Percentiles rank a stretch among this genome's conserved stretches.
Conservation (phyloP, 495 filamentous ascomycete species). For the Friedmanniomyces simplex region DNA sequence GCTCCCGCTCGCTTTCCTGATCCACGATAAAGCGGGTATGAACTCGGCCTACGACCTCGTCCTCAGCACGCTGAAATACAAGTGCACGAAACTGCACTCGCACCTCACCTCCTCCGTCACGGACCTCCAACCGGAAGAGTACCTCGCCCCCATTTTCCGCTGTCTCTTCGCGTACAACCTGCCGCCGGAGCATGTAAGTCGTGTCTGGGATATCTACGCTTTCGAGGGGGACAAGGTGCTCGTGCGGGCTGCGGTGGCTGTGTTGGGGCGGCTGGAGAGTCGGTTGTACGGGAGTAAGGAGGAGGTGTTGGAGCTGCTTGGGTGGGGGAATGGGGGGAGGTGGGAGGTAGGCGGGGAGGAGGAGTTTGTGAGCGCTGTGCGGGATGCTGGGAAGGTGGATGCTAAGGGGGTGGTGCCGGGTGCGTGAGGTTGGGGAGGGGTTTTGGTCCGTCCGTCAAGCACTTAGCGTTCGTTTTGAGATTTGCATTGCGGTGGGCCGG, state of each 20-base stretch:
- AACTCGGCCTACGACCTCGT: constrained; percentile 61
- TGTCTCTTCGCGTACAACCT: constrained; percentile 48
- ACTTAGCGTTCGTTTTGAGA: too few relatives aligned
- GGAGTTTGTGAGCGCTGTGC: constrained; percentile 57
- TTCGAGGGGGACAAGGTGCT: constrained; percentile 84
- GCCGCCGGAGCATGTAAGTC: constrained; percentile 60
- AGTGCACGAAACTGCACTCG: constrained; percentile 56
- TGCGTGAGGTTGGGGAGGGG: too few relatives aligned
- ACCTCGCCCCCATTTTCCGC: constrained; percentile 50
- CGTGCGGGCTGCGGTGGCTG: constrained; percentile 65
- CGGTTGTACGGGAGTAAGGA: constrained; percentile 48
- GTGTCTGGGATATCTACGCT: constrained; percentile 89
- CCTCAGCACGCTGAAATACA: constrained; percentile 58
- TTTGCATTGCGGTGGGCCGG: too few relatives aligned
- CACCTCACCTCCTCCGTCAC: constrained; percentile 47
- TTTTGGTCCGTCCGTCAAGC: too few relatives aligned
- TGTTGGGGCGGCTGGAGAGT: constrained; percentile 52
- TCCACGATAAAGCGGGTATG: constrained; percentile 62
- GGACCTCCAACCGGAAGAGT: constrained; percentile 38
- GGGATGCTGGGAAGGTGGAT: constrained; percentile 55
- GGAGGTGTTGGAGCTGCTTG: constrained; percentile 44
- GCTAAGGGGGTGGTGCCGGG: neutral
- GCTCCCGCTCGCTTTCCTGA: constrained; percentile 77
- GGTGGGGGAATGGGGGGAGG: constrained; percentile 35
- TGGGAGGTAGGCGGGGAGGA: constrained; percentile 47